These are phyloP conservation scores for Xerocomellus dryophilus DNA, from an alignment of 768 basidiomycete genomes.

Conservation along the genomic window DNA sequence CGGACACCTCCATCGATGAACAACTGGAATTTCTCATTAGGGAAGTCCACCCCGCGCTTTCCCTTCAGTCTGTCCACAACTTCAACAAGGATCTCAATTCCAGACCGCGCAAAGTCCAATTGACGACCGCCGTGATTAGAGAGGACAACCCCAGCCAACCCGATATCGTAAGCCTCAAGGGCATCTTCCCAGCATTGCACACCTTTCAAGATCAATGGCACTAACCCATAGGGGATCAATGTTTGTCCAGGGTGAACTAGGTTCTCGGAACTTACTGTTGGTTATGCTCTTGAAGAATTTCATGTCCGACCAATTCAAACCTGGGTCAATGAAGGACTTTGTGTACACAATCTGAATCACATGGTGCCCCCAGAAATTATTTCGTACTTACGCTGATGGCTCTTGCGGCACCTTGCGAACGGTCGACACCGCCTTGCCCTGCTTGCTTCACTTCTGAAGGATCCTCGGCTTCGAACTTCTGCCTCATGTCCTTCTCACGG, in stretches of 20 bases:
- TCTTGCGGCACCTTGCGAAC: slow-evolving; percentile 87
- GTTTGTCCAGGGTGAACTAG: neutral
- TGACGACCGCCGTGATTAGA: slow-evolving; percentile 84
- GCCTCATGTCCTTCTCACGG: slow-evolving; percentile 94
- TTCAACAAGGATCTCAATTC: slow-evolving; percentile 86
- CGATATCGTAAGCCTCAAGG: slow-evolving; percentile 74
- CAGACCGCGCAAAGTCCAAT: slow-evolving; percentile 79
- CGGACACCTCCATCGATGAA: slow-evolving; percentile 95
- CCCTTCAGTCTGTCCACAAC: slow-evolving; percentile 71
- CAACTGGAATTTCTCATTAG: slow-evolving; percentile 77
- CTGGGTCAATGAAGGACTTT: slow-evolving; percentile 93
- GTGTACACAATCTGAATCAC: neutral
- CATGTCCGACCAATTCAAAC: slow-evolving; percentile 70
- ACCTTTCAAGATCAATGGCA: slow-evolving; percentile 90
- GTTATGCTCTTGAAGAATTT: slow-evolving; percentile 76
- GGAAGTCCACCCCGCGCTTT: slow-evolving; percentile 66
- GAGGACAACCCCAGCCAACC: slow-evolving; percentile 75
- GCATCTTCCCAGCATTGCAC: slow-evolving; percentile 91
- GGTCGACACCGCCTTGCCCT: slow-evolving; percentile 57
- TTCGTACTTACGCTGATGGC: slow-evolving; percentile 75
- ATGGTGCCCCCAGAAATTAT: neutral
- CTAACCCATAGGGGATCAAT: slow-evolving; percentile 35
- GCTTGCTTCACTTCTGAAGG: slow-evolving; percentile 42
- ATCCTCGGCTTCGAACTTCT: slow-evolving; percentile 84
- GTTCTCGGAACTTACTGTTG: slow-evolving; percentile 40